Evolutionary conservation across 1,284 basidiomycete species (phyloP), one percentile per base, ranked within the genome.

Genomic region (Papiliotrema laurentii): DNA sequence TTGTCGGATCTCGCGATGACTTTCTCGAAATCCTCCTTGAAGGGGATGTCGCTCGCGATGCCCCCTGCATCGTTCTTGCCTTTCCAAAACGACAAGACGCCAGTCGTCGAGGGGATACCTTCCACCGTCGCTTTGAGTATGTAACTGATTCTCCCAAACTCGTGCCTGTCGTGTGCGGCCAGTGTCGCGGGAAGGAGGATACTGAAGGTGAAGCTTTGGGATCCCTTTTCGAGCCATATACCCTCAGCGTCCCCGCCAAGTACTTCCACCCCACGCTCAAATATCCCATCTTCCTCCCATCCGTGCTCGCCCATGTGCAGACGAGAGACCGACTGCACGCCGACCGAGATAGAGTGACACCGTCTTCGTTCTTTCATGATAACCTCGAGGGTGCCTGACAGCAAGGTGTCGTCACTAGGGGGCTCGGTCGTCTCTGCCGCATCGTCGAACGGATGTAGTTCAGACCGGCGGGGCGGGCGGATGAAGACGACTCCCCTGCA

Each of bases 241-340:
- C 67, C 68, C 6, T 69, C 67, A n/a, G 51, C 50, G 37, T 59
- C 53, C n/a, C 61, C 63, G 26, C 55, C 47, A 9, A 64, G 43
- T 9, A 71, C 53, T 50, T 69, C 66, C 2, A 71, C 64, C 11
- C 64, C 68, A 25, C 66, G 47, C 45, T 69, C 69, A 52, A 71
- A 70, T 19, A 71, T 60, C 19, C 68, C 69, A 43, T 71, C 69
- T 22, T 70, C 68, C 43, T 71, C 69, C 69, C 69, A 71, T 1
- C 60, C 62, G 13, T 40, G 11, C 2, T 25, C 33, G 3, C 65
- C 64, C 63, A 71, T 64, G 40, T 66, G 50, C 34, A 71, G 22
- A 22, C 52, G 53, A 30, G 59, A 61, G 6, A 69, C 66, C 27
- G 59, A 58, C 51, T 70, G 66, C 30, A 71, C 59, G n/a, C 65